Evolutionary conservation across 2,329 filamentous ascomycete genomes (phyloP), one percentile per base, ranked within the genome.

Genomic region (Bipolaris zeicola): DNA sequence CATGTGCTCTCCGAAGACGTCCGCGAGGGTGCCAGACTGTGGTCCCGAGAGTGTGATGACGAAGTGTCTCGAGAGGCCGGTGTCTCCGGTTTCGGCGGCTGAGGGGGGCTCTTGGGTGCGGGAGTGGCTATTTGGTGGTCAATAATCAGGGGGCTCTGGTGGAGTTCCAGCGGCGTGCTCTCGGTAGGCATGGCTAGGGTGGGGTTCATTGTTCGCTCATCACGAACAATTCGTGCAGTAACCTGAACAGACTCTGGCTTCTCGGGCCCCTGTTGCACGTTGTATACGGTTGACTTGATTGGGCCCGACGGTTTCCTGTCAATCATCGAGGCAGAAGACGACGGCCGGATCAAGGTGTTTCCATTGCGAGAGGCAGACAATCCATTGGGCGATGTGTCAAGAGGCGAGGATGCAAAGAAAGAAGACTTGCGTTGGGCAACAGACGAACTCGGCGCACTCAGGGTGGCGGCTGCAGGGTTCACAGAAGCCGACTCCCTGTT

Each of bases 161-260:
- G 77, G 57, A 84, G 72, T 63, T 82, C 80, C 37, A 81, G 60
- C n/a, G 73, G 69, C 11, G 47, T 83, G 77, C 64, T 87, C 85
- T 65, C 89, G 82, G 54, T 73, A 16, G 71, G 74, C 73, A 73
- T 74, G 2, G 65, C 65, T 34, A 75, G 54, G n/a, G 66, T 63
- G 16, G 70, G 71, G 54, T 68, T 69, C 57, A 64, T 67, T 20
- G 62, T 64, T 34, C 64, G 68, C 10, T 83, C 80, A 62, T 90
- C 89, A 45, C 91, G 87, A 36, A 96, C 80, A 61, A 96, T 96
- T 49, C 89, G 87, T 46, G 93, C 91, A 16, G 90, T 95, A 10
- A 96, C 92, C 43, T 92, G 93, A n/a, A 96, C 86, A 0, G 91
- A 93, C 68, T 93, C 91, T 5, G 88, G 84, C 57, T 78, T 78